Evolutionary conservation across 75 land plant species (phyloP).

Genomic region (Cryptomeria japonica): DNA sequence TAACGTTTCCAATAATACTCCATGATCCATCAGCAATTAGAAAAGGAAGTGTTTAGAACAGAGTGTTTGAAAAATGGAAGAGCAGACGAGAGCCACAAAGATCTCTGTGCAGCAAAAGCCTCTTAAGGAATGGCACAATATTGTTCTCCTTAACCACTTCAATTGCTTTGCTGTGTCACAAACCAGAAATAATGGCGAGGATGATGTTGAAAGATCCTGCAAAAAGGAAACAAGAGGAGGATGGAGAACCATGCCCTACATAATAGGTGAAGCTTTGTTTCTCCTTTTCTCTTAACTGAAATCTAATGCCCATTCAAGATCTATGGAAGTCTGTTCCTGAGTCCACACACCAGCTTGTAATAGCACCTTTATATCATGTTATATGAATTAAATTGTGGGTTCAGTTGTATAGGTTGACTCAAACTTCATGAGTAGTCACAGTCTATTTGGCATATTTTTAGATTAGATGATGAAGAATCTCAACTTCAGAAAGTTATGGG

Average conservation of each 20-base stretch:
- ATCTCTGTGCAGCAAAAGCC: not conserved
- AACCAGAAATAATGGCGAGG: not conserved
- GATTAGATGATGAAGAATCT: no score
- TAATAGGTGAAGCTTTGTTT: conserved; percentile 29
- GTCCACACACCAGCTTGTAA: no score
- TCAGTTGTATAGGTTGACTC: no score
- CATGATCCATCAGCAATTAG: no score
- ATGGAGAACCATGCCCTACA: no score
- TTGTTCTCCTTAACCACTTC: not conserved
- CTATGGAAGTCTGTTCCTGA: not conserved
- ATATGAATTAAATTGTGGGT: no score
- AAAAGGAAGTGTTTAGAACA: no score
- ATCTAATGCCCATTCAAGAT: not conserved
- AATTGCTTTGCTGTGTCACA: not conserved
- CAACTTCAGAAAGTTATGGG: no score
- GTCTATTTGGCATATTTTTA: no score
- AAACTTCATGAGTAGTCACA: no score
- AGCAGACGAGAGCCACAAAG: not conserved
- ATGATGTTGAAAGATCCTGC: not conserved
- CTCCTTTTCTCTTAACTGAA: not conserved
- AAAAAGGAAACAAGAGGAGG: conserved; percentile 16
- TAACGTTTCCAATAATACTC: no score
- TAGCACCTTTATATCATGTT: not conserved
- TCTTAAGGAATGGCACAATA: not conserved
- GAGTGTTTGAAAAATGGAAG: not conserved